These are phyloP conservation scores for Mimosa bimucronata DNA, from an alignment of 306 rosid genomes.

Conservation along the genomic window DNA sequence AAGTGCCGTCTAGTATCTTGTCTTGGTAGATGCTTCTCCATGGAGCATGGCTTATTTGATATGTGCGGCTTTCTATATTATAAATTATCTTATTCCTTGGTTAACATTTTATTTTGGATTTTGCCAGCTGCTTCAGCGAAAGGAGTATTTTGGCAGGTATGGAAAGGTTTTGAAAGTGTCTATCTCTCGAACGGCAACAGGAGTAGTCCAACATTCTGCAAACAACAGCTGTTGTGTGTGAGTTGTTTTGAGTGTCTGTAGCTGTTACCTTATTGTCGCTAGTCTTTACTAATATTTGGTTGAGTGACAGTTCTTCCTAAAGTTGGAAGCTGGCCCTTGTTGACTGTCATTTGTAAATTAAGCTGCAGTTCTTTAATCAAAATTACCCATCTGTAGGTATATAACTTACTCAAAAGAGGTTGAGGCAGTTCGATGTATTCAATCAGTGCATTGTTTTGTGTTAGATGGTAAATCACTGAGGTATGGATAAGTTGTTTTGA, in stretches of 20 bases:
- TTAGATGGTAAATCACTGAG: constrained; percentile 61
- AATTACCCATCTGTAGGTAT: constrained; percentile 45
- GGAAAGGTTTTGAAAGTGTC: constrained; percentile 62
- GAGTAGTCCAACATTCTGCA: constrained; percentile 56
- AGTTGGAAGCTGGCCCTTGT: constrained; percentile 27
- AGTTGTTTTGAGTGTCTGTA: constrained; percentile 38
- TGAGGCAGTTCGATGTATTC: constrained; percentile 60
- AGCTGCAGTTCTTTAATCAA: constrained; percentile 21
- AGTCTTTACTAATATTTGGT: not conserved
- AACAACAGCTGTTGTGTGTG: constrained; percentile 64
- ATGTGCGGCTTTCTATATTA: constrained; percentile 6
- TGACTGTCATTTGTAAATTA: constrained; percentile 19
- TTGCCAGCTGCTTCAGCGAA: constrained; percentile 54
- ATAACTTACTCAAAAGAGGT: constrained; percentile 57
- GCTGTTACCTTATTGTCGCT: constrained; percentile 11
- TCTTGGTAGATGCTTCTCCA: constrained; percentile 32
- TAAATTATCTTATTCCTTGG: constrained; percentile 22
- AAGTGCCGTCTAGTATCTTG: constrained; percentile 21
- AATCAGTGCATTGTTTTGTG: constrained; percentile 58
- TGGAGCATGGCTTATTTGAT: constrained; percentile 23
- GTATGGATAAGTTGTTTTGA: constrained; percentile 41
- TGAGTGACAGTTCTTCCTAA: constrained; percentile 20
- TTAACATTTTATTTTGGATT: constrained; percentile 36
- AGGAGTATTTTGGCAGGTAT: constrained; percentile 60
- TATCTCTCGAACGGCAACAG: constrained; percentile 54